Conservation (phyloP, 2,329 filamentous ascomycete genomes). For the Plenodomus tracheiphilus region DNA sequence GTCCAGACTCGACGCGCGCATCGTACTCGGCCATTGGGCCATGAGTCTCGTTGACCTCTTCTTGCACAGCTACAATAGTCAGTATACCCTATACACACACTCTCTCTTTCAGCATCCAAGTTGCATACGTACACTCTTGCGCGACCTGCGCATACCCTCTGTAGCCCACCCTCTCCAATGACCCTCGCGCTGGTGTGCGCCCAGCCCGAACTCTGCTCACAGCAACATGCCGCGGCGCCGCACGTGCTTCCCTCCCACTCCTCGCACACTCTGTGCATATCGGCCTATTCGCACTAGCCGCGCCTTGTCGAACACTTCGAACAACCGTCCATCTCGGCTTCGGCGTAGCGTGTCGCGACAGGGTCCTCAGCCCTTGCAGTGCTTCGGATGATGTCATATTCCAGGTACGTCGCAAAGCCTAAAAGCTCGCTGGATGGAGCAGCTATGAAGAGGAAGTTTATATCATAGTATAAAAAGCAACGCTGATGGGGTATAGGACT, state of each 20-base stretch:
- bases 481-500: constrained; percentile 4
- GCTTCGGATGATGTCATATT: constrained; percentile 43
- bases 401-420: constrained; percentile 5
- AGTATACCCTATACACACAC: constrained; percentile 8
- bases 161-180: constrained; percentile 11
- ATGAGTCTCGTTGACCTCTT: constrained; percentile 15
- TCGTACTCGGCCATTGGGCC: constrained; percentile 92
- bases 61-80: constrained; percentile 15
- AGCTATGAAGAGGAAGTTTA: background rate
- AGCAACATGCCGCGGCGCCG: constrained; percentile 5
- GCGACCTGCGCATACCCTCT: constrained; percentile 37
- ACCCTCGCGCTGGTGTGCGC: constrained; percentile 5
- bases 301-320: constrained; percentile 1
- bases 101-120: too few species aligned
- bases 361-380: constrained; percentile 30
- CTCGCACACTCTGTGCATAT: constrained; percentile 36
- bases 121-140: constrained; percentile 22
- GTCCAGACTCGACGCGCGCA: constrained; percentile 71
- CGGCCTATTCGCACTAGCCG: constrained; percentile 12
- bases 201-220: constrained; percentile 5
- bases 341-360: constrained; percentile 29
- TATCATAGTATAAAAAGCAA: constrained; percentile 13
- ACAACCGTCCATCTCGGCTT: constrained; percentile 13
- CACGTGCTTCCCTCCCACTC: constrained; percentile 11
- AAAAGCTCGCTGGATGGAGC: background rate